Conservation (phyloP, 371 early-diverging fungal genomes). For the Massospora cicadina region DNA sequence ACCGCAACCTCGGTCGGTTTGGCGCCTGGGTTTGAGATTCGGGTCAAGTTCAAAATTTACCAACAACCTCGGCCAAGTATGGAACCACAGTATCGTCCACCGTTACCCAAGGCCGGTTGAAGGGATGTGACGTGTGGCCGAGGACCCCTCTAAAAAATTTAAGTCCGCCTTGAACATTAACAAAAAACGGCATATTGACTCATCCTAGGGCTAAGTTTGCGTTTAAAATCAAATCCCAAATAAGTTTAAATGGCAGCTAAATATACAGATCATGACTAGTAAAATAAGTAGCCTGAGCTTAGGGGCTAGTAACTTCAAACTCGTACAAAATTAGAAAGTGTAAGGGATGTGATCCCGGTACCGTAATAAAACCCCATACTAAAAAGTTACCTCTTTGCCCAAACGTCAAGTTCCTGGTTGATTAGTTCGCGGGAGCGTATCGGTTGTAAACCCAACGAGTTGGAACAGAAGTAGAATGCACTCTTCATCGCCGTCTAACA, state of each 20-base stretch:
- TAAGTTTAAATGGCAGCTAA: constrained; percentile 1
- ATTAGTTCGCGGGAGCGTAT: constrained; percentile 39
- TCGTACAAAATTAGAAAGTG: too few species aligned
- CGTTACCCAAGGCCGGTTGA: constrained; percentile 72
- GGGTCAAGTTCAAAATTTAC: constrained; percentile 19
- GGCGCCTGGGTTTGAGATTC: constrained; percentile 35
- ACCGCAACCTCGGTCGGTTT: constrained; percentile 64
- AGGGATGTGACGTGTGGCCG: constrained; percentile 72
- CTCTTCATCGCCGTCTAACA: constrained; percentile 17
- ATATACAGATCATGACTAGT: constrained; percentile 3
- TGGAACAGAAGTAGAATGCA: constrained; percentile 79
- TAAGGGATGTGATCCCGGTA: too few species aligned
- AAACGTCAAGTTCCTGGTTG: constrained; percentile 77
- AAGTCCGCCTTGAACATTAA: too few species aligned
- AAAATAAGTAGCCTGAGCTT: too few species aligned
- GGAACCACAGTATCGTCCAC: constrained; percentile 62
- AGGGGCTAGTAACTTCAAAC: too few species aligned
- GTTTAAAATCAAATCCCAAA: too few species aligned
- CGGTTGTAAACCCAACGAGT: constrained; percentile 83
- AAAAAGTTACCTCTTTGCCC: constrained; percentile 29
- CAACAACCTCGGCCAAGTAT: constrained; percentile 56
- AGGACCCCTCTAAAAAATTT: constrained; percentile 47
- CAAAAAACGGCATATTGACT: too few species aligned
- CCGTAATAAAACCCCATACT: too few species aligned
- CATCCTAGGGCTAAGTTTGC: too few species aligned